A percentile compares a stretch with the other conserved stretches of the same genome.
Conservation (phyloP, 768 basidiomycete species). For the Cyclocybe cylindracea region DNA sequence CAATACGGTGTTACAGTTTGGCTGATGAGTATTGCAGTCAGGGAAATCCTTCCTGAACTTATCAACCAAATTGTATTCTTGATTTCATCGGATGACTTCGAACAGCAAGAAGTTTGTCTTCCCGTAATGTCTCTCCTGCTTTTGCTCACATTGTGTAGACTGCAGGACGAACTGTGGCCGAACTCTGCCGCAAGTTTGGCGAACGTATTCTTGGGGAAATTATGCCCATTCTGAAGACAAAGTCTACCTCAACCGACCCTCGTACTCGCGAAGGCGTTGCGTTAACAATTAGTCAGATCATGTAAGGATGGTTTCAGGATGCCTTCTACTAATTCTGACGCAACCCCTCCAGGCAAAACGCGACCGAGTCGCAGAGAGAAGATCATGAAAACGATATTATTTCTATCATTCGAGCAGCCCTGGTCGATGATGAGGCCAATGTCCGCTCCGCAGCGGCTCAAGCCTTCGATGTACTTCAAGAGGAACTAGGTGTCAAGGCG, state of each 20-base stretch:
- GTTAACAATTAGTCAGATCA: conserved; percentile 81
- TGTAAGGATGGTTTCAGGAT: conserved; percentile 49
- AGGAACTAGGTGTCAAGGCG: conserved; percentile 84
- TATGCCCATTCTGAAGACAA: conserved; percentile 72
- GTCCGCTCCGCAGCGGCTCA: conserved; percentile 90
- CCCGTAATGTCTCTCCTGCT: neutral
- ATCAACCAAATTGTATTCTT: conserved; percentile 75
- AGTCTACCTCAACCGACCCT: conserved; percentile 61
- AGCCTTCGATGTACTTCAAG: conserved; percentile 90
- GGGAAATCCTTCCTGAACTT: conserved; percentile 89
- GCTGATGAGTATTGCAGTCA: conserved; percentile 45
- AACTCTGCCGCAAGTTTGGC: conserved; percentile 94
- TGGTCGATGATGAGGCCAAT: conserved; percentile 85
- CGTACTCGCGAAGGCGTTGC: conserved; percentile 84
- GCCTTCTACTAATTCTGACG: neutral
- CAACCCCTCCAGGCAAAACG: conserved; percentile 61
- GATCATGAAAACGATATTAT: conserved; percentile 90
- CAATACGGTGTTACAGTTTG: neutral
- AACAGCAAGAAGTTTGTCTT: conserved; percentile 81
- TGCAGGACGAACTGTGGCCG: conserved; percentile 82
- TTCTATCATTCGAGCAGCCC: conserved; percentile 74
- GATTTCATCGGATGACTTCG: conserved; percentile 75
- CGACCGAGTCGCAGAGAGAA: conserved; percentile 81
- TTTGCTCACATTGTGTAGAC: conserved; percentile 53
- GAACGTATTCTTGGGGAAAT: conserved; percentile 88